phyloP scores from a whole-genome alignment of 768 basidiomycete genomes.

The Mycena galopus region DNA sequence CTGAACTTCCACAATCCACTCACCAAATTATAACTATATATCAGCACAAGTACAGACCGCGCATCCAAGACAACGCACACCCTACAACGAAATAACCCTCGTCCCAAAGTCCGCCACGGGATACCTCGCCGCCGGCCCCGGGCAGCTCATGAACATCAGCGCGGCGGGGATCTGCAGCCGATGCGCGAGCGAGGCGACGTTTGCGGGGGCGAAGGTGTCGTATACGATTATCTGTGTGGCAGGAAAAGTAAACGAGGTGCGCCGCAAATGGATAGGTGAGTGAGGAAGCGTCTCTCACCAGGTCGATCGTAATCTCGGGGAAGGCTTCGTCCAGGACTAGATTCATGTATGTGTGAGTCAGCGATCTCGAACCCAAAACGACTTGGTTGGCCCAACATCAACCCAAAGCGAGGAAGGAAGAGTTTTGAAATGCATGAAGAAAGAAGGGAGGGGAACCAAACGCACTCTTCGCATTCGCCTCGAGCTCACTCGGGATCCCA shows the following conservation, averaged over 20 bases:
- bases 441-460: too few relatives aligned
- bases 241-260: not conserved
- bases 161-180: slow-evolving; percentile 64
- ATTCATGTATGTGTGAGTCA: too few relatives aligned
- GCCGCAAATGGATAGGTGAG: too few relatives aligned
- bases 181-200: slow-evolving; percentile 63
- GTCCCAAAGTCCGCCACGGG: slow-evolving; percentile 65
- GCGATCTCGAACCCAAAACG: too few relatives aligned
- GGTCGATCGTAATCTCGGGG: slow-evolving; percentile 73
- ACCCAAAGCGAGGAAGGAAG: too few relatives aligned
- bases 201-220: slow-evolving; percentile 57
- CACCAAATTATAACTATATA: too few relatives aligned
- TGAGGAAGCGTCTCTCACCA: too few relatives aligned
- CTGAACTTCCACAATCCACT: too few relatives aligned
- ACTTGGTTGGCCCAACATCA: too few relatives aligned
- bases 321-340: slow-evolving; percentile 63
- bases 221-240: slow-evolving; percentile 66
- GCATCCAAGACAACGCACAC: too few relatives aligned
- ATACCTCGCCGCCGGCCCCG: slow-evolving; percentile 58
- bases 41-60: too few relatives aligned
- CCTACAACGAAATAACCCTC: slow-evolving; percentile 61
- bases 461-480: slow-evolving; percentile 76
- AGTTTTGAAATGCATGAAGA: too few relatives aligned
- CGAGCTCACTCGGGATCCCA: slow-evolving; percentile 74
- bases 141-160: slow-evolving; percentile 75